These are phyloP conservation scores for Fusarium marasasianum DNA, from an alignment of 2,329 filamentous ascomycete genomes.

Conservation along the genomic window DNA sequence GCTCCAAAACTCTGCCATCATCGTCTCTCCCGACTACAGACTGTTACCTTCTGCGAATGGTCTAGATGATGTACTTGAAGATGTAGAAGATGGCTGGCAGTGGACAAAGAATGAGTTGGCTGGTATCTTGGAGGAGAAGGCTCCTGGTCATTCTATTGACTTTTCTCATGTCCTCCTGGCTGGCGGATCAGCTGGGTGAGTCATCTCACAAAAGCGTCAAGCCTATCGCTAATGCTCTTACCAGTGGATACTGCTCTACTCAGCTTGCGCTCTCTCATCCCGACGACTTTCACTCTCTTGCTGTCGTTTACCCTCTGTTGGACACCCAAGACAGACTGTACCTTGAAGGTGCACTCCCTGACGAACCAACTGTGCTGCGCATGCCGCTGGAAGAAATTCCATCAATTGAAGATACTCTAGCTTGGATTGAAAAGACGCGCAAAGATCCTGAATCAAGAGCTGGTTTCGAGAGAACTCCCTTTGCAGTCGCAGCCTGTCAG, in stretches of 20 bases:
- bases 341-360: neutral
- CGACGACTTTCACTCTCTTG: constrained; percentile 25
- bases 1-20: constrained; percentile 35
- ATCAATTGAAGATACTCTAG: constrained; percentile 10
- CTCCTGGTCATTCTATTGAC: constrained; percentile 9
- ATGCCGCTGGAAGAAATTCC: constrained; percentile 15
- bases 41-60: constrained; percentile 39
- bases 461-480: constrained; percentile 17
- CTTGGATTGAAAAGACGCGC: constrained; percentile 30
- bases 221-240: neutral
- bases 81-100: constrained; percentile 42
- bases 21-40: constrained; percentile 41
- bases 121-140: neutral
- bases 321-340: constrained; percentile 34
- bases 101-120: constrained; percentile 31
- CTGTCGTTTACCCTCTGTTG: constrained; percentile 33
- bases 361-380: constrained; percentile 20
- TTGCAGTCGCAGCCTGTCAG: constrained; percentile 6
- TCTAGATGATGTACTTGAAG: constrained; percentile 38
- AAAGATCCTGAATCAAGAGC: constrained; percentile 3
- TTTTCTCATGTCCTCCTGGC: constrained; percentile 25
- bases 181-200: constrained; percentile 36
- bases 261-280: constrained; percentile 39
- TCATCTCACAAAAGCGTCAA: too few species aligned
- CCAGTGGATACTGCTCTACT: constrained; percentile 35